Evolutionary conservation across 371 early-diverging fungal species (phyloP).

Genomic region (Mucor lusitanicus): DNA sequence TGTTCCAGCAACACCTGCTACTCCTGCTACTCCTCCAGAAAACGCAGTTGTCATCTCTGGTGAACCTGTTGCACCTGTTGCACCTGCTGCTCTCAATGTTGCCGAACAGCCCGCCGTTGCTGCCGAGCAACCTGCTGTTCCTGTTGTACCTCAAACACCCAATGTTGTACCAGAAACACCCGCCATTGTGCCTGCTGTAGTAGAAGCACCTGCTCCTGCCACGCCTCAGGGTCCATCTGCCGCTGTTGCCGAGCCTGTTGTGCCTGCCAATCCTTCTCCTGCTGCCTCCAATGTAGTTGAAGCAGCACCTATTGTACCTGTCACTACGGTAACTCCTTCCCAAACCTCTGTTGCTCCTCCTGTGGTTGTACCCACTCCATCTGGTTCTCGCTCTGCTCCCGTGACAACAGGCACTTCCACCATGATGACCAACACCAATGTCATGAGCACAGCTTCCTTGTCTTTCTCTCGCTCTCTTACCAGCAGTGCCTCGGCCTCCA

Average conservation of each 20-base stretch:
- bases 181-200: not conserved
- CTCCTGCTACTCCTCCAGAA: not conserved
- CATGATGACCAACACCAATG: not conserved
- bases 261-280: not conserved
- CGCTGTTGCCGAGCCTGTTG: not conserved
- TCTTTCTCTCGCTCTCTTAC: not conserved
- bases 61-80: not conserved
- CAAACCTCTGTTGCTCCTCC: not conserved
- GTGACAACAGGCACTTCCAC: not conserved
- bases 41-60: not conserved
- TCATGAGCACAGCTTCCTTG: not conserved
- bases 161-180: not conserved
- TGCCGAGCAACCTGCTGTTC: not conserved
- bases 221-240: not conserved
- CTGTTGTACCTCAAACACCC: not conserved
- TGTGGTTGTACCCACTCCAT: not conserved
- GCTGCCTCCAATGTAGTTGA: not conserved
- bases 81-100: not conserved
- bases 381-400: not conserved
- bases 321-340: not conserved
- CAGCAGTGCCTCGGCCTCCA: not conserved
- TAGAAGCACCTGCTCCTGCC: not conserved
- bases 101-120: not conserved
- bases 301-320: not conserved
- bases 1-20: conserved; percentile 5